A percentile compares a stretch with the other conserved stretches of the same genome.
Conservation (phyloP, 2,329 filamentous ascomycete genomes). For the Fusarium veterinarium region DNA sequence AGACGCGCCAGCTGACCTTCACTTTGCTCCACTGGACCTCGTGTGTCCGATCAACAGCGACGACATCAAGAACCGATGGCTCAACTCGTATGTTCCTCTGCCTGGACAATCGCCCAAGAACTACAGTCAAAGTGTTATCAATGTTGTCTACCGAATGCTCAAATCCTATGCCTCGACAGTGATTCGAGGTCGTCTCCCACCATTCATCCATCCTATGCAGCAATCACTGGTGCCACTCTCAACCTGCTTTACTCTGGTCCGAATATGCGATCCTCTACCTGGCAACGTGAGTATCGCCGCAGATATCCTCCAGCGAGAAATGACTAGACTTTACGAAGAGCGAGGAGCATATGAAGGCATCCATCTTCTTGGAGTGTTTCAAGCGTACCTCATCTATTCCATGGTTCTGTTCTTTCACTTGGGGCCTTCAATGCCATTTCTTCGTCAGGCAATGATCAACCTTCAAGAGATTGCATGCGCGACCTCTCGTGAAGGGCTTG, state of each 20-base stretch:
- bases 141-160: slow-evolving; percentile 56
- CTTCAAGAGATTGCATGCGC: slow-evolving; percentile 62
- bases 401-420: slow-evolving; percentile 60
- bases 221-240: slow-evolving; percentile 48
- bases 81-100: slow-evolving; percentile 59
- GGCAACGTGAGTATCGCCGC: slow-evolving; percentile 49
- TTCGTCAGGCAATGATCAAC: slow-evolving; percentile 59
- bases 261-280: slow-evolving; percentile 52
- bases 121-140: slow-evolving; percentile 52
- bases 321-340: slow-evolving; percentile 53
- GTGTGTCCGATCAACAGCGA: slow-evolving; percentile 59
- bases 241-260: slow-evolving; percentile 55
- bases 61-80: slow-evolving; percentile 61
- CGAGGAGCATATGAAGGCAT: slow-evolving; percentile 43
- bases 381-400: slow-evolving; percentile 65
- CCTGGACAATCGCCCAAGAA: slow-evolving; percentile 56
- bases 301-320: slow-evolving; percentile 55
- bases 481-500: slow-evolving; percentile 54
- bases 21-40: slow-evolving; percentile 53
- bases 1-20: slow-evolving; percentile 16
- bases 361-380: slow-evolving; percentile 57
- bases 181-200: slow-evolving; percentile 53
- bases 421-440: slow-evolving; percentile 41
- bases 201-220: slow-evolving; percentile 59
- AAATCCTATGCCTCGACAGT: slow-evolving; percentile 56